Evolutionary conservation across 352 stramenopile species (phyloP).

Genomic region (Pythium diclinum): DNA sequence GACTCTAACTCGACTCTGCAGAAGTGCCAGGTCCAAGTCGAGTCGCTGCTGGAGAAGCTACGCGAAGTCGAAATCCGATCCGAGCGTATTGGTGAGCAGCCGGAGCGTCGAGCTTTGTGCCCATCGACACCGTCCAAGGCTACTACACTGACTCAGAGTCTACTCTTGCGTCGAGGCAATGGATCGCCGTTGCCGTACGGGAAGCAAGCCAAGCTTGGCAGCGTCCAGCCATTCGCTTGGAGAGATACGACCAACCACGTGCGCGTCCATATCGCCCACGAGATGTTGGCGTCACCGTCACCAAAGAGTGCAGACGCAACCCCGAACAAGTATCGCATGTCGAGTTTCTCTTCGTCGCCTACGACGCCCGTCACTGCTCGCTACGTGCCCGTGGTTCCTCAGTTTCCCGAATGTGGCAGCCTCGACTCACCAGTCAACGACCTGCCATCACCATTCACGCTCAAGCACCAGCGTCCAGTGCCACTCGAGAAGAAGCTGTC

Average conservation of each 20-base stretch:
- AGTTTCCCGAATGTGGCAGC: neutral
- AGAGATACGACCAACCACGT: neutral
- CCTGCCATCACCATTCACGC: conserved; percentile 1
- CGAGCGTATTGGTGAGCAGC: neutral
- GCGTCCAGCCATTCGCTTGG: conserved; percentile 19
- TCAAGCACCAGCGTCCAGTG: neutral
- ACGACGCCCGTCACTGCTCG: neutral
- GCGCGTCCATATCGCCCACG: neutral
- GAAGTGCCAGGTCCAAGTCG: conserved; percentile 11
- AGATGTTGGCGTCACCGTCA: neutral
- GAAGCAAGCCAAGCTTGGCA: neutral
- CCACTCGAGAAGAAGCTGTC: conserved; percentile 29
- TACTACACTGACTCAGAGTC: neutral
- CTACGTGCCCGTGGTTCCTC: conserved; percentile 1
- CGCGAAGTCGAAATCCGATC: conserved; percentile 6
- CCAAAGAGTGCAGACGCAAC: neutral
- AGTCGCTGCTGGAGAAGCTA: conserved; percentile 4
- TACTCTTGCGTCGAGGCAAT: conserved; percentile 2
- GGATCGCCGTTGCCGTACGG: conserved; percentile 8
- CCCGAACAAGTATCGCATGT: neutral
- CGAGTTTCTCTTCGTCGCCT: neutral
- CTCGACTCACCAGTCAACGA: neutral
- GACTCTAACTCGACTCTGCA: neutral
- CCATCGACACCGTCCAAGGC: neutral
- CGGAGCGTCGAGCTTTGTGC: neutral